These are phyloP conservation scores for Bryoglossum gracile DNA, from an alignment of 495 filamentous ascomycete genomes.

Conservation along the genomic window DNA sequence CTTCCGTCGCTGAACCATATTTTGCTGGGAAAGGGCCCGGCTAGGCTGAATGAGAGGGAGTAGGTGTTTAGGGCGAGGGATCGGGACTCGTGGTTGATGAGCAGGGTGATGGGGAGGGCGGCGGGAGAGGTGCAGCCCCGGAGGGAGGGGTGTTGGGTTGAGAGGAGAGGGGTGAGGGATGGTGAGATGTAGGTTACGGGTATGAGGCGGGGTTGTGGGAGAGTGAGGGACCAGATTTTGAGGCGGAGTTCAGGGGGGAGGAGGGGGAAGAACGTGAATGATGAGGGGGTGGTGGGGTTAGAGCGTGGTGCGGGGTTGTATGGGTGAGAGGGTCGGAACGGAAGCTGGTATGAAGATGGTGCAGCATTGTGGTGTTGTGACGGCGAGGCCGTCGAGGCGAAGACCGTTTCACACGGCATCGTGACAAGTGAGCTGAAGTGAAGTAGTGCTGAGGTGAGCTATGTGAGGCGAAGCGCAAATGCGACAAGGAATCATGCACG, in stretches of 20 bases:
- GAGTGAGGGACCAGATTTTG: constrained; percentile 35
- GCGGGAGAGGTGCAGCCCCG: constrained; percentile 10
- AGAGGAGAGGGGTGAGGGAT: neutral
- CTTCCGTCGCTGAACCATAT: too few species aligned
- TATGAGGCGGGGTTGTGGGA: constrained; percentile 29
- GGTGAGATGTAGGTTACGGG: constrained; percentile 9
- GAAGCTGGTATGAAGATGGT: neutral
- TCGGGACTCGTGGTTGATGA: constrained; percentile 7
- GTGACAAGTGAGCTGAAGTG: neutral
- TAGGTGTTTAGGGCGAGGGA: constrained; percentile 7
- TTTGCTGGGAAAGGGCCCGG: too few species aligned
- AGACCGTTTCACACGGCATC: neutral
- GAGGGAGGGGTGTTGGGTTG: neutral
- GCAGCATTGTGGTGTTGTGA: neutral
- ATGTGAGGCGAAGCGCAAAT: neutral
- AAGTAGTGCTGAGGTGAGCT: neutral
- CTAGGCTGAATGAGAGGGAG: constrained; percentile 7
- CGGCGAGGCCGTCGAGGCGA: neutral
- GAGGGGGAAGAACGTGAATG: constrained; percentile 31
- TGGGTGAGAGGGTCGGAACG: neutral
- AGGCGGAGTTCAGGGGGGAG: constrained; percentile 42
- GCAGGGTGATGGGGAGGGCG: constrained; percentile 4
- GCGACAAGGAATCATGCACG: too few species aligned
- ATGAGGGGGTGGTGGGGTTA: constrained; percentile 25
- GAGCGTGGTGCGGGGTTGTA: constrained; percentile 6